Base-by-base conservation (phyloP, 2,329 filamentous ascomycete genomes). In the Bipolaris sorokiniana region DNA sequence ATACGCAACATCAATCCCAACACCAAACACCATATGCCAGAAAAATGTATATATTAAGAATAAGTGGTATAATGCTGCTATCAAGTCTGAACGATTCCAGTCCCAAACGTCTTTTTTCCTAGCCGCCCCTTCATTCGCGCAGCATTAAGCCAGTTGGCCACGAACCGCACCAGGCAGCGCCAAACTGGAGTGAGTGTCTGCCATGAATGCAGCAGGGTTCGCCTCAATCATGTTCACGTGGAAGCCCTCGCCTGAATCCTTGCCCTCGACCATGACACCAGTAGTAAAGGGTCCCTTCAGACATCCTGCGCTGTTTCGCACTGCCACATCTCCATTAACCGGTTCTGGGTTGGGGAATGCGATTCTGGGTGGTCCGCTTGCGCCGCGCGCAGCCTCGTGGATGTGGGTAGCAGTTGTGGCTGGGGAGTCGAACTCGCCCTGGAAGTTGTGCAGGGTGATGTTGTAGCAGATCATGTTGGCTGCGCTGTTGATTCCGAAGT, bases 401-500 rank as follows among this genome's bases (percentile, higher is more conserved):
- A 86, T 82, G 69, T 86, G 84, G 1, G 83, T 86, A 11, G 83
- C 82, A 2, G 83, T 84, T 26, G 67, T 68, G 36, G 84, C 84
- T 0, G 79, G 78, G 2, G 82, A 85, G 61, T 80, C 68, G 69
- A 83, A 86, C 2, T 81, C 76, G 53, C 83, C 83, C 28, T 75
- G 73, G 76, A 85, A 82, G 62, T 76, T 77, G 54, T 76, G 66
- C 42, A 85, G 73, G 33, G 78, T 82, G 70, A 85, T 84, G 74
- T 84, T 81, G 70, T 77, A 79, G 72, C 78, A 80, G 68, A 79
- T 78, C 61, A 73, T 68, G 68, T 80, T 74, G 38, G 68, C 57
- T 13, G 73, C 59, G 26, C 76, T 77, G 76, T 85, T 84, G 72
- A 86, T 79, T 56, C 81, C 83, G 64, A 81, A 82, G 67, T 80